phyloP scores from a whole-genome alignment of 2,329 filamentous ascomycete genomes.

The Corynespora cassiicola region DNA sequence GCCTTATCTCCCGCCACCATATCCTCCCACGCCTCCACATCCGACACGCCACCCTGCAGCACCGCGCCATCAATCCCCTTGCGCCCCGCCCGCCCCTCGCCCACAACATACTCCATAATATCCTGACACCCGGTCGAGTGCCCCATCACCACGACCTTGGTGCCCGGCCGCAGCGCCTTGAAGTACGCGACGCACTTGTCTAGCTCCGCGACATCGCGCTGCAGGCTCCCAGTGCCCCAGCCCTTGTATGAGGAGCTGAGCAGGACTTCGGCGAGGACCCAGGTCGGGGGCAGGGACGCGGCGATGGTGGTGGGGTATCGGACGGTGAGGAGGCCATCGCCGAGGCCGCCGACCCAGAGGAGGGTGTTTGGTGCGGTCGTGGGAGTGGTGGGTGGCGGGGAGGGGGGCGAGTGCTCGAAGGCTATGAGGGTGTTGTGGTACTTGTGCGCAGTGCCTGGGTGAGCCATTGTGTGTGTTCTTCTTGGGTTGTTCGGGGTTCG shows the following conservation, averaged over 20 bases:
- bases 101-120: conserved; percentile 67
- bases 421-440: conserved; percentile 50
- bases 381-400: conserved; percentile 31
- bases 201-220: conserved; percentile 62
- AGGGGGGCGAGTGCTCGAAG: conserved; percentile 50
- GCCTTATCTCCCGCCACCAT: conserved; percentile 44
- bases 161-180: conserved; percentile 44
- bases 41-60: conserved; percentile 80
- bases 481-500: no score
- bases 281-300: conserved; percentile 54
- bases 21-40: conserved; percentile 66
- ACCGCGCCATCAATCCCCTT: conserved; percentile 75
- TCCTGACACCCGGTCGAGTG: conserved; percentile 74
- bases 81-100: conserved; percentile 46
- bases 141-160: conserved; percentile 71
- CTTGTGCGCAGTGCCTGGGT: conserved; percentile 49
- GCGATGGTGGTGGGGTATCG: conserved; percentile 63
- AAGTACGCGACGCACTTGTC: conserved; percentile 60
- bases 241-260: conserved; percentile 61
- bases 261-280: conserved; percentile 60
- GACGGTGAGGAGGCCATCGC: conserved; percentile 72
- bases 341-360: conserved; percentile 73
- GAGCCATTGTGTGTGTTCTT: conserved; percentile 39
- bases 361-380: conserved; percentile 59
- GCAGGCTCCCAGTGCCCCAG: conserved; percentile 62